phyloP scores from a whole-genome alignment of 768 basidiomycete genomes.

The Amanita exitialis region DNA sequence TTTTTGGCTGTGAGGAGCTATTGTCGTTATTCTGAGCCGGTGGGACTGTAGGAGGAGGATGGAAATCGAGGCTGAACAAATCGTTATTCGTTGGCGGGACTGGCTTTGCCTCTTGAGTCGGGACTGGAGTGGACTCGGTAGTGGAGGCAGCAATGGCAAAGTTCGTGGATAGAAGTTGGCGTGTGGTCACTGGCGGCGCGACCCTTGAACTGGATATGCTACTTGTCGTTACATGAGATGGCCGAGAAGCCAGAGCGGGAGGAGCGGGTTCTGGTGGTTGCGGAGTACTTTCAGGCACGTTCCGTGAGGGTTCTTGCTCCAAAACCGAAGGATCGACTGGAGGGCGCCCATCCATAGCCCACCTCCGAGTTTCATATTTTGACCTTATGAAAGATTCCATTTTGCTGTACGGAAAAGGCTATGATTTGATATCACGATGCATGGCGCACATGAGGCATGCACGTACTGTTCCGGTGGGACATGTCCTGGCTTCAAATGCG shows the following conservation, averaged over 20 bases:
- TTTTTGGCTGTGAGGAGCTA: constrained; percentile 31
- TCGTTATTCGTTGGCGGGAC: constrained; percentile 38
- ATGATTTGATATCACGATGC: not conserved
- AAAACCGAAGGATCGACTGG: constrained; percentile 76
- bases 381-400: constrained; percentile 96
- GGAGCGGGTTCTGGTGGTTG: constrained; percentile 15
- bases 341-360: constrained; percentile 86
- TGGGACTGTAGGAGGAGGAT: constrained; percentile 26
- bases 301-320: constrained; percentile 29
- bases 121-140: constrained; percentile 7
- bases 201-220: constrained; percentile 20
- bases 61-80: constrained; percentile 83
- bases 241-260: constrained; percentile 14
- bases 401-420: constrained; percentile 49
- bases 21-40: constrained; percentile 13
- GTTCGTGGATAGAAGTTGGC: constrained; percentile 41
- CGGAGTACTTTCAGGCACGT: constrained; percentile 14
- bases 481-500: constrained; percentile 87
- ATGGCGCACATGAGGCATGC: constrained; percentile 1
- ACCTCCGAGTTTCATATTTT: constrained; percentile 89
- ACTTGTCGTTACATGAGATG: constrained; percentile 19
- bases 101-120: constrained; percentile 12
- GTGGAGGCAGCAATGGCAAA: constrained; percentile 15
- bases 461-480: constrained; percentile 91
- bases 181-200: constrained; percentile 21